Conservation (phyloP, 306 rosid genomes). For the Castanea sativa region DNA sequence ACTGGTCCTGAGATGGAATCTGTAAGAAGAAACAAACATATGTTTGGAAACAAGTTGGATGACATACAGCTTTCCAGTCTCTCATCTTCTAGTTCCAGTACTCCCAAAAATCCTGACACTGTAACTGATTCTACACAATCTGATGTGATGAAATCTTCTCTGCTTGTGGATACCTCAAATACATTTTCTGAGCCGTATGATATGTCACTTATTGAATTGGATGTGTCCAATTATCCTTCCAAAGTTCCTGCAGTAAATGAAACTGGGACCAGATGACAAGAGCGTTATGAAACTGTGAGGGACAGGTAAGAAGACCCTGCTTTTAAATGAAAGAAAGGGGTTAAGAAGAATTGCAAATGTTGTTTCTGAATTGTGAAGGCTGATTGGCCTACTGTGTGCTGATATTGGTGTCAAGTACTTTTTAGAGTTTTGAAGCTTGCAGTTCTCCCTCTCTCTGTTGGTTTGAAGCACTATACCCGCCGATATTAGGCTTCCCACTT, state of each 20-base stretch:
- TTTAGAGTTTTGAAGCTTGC: background rate
- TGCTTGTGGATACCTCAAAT: constrained; percentile 72
- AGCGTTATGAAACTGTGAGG: constrained; percentile 13
- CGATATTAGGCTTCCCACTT: constrained; percentile 28
- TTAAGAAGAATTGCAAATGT: constrained; percentile 20
- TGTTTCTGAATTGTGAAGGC: constrained; percentile 26
- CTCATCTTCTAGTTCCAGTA: constrained; percentile 57
- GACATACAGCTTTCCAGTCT: constrained; percentile 81
- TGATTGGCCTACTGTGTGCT: constrained; percentile 22
- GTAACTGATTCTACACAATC: constrained; percentile 33
- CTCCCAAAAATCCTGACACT: constrained; percentile 40
- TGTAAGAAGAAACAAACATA: constrained; percentile 66
- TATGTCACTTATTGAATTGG: constrained; percentile 84
- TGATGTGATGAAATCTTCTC: constrained; percentile 62
- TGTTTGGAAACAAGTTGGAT: constrained; percentile 70
- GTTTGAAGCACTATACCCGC: constrained; percentile 21
- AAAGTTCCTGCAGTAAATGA: constrained; percentile 75
- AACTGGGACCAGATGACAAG: constrained; percentile 39
- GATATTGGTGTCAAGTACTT: constrained; percentile 24
- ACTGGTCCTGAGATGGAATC: constrained; percentile 96
- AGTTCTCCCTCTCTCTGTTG: constrained; percentile 17
- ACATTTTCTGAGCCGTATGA: constrained; percentile 58
- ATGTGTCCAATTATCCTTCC: constrained; percentile 67
- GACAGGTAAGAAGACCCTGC: constrained; percentile 28
- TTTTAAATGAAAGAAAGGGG: constrained; percentile 11